These are phyloP conservation scores for Cyclocybe cylindracea DNA, from an alignment of 768 basidiomycete genomes.

Conservation along the genomic window DNA sequence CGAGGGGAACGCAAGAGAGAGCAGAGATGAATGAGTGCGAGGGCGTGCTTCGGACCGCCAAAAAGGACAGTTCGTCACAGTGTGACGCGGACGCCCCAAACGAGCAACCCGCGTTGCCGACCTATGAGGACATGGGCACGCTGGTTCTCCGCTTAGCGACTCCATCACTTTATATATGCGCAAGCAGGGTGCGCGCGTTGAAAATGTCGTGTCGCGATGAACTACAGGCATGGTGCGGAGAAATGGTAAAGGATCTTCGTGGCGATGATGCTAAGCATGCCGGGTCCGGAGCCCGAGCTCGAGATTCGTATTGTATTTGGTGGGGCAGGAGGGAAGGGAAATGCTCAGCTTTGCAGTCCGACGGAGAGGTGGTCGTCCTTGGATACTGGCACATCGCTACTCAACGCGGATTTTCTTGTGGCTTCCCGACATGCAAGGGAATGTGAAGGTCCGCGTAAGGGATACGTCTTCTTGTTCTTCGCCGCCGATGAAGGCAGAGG, in stretches of 20 bases:
- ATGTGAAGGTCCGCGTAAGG: constrained; percentile 57
- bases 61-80: too few relatives aligned
- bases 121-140: too few relatives aligned
- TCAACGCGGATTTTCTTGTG: constrained; percentile 42
- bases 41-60: too few relatives aligned
- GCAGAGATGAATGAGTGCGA: too few relatives aligned
- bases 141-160: too few relatives aligned
- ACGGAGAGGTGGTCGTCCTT: constrained; percentile 77
- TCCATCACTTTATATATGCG: too few relatives aligned
- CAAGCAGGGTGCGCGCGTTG: too few relatives aligned
- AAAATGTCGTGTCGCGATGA: constrained; percentile 74
- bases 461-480: constrained; percentile 43
- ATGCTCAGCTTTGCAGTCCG: constrained; percentile 79
- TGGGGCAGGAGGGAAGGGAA: constrained; percentile 48
- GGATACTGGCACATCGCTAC: constrained; percentile 67
- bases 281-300: constrained; percentile 85
- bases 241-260: constrained; percentile 37
- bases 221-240: constrained; percentile 22
- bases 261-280: constrained; percentile 72
- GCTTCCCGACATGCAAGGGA: constrained; percentile 21
- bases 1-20: too few relatives aligned
- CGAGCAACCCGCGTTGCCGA: too few relatives aligned
- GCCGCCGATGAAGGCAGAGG: constrained; percentile 49
- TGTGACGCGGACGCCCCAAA: too few relatives aligned
- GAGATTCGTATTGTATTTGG: constrained; percentile 61